phyloP scores from a whole-genome alignment of 2,329 filamentous ascomycete genomes.

The Penicillium nordicum region DNA sequence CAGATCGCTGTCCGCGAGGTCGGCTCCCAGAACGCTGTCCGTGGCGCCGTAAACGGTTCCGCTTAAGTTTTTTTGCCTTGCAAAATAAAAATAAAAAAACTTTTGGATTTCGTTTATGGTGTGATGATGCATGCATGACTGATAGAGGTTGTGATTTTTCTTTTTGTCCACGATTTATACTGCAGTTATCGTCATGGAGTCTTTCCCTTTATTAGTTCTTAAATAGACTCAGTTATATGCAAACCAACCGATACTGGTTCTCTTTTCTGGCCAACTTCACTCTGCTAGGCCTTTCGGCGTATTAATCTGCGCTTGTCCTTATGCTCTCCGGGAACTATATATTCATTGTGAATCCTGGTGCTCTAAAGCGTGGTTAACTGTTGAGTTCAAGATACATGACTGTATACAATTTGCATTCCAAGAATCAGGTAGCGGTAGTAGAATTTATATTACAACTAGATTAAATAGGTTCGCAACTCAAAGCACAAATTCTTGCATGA shows the following conservation, averaged over 20 bases:
- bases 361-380: background rate
- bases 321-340: background rate
- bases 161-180: constrained; percentile 11
- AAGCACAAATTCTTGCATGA: background rate
- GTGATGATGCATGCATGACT: constrained; percentile 30
- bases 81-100: constrained; percentile 11
- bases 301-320: background rate
- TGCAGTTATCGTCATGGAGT: constrained; percentile 23
- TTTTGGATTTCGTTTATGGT: constrained; percentile 22
- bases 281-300: background rate
- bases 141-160: constrained; percentile 25
- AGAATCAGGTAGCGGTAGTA: background rate
- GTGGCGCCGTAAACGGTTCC: constrained; percentile 55
- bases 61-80: constrained; percentile 14
- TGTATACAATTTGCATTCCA: background rate
- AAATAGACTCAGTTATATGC: constrained; percentile 17
- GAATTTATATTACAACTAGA: constrained; percentile 26
- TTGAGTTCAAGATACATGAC: background rate
- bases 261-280: background rate
- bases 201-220: constrained; percentile 14
- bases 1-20: constrained; percentile 81
- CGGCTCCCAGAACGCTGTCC: constrained; percentile 78
- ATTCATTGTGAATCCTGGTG: background rate
- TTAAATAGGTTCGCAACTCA: constrained; percentile 5
- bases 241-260: constrained; percentile 16